A percentile compares a stretch with the other conserved stretches of the same genome.
These are phyloP conservation scores for Choricystis sp. DNA, from an alignment of 139 green algal species.

Conservation along the genomic window DNA sequence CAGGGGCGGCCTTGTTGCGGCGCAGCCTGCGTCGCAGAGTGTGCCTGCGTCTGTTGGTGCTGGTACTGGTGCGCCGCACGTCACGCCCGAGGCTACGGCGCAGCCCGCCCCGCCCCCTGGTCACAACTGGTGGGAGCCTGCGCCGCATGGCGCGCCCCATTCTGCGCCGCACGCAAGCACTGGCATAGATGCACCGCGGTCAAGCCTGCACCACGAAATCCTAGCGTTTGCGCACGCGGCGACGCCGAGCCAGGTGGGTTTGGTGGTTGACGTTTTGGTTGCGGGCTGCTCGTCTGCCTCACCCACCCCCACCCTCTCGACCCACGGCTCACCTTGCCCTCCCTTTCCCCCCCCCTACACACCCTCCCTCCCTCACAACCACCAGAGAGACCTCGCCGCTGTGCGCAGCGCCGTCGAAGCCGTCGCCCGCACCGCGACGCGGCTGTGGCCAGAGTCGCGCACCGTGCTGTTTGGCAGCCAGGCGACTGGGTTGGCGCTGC, in stretches of 20 bases:
- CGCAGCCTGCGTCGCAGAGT: too few relatives aligned
- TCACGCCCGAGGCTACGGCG: too few relatives aligned
- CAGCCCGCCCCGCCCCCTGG: too few relatives aligned
- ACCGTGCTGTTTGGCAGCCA: slow-evolving; percentile 58
- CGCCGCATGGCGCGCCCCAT: too few relatives aligned
- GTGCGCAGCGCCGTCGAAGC: slow-evolving; percentile 15
- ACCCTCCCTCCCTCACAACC: background rate
- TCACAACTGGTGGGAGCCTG: too few relatives aligned
- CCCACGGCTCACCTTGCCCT: too few relatives aligned
- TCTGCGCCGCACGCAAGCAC: too few relatives aligned
- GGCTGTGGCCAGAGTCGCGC: slow-evolving; percentile 32
- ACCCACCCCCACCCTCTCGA: background rate
- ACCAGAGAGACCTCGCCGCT: background rate
- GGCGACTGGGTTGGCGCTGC: slow-evolving; percentile 42
- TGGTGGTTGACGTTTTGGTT: background rate
- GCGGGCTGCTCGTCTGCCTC: background rate
- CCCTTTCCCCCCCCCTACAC: too few relatives aligned
- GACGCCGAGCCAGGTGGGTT: slow-evolving; percentile 1
- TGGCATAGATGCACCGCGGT: too few relatives aligned
- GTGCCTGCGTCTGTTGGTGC: too few relatives aligned
- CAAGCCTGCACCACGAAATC: background rate
- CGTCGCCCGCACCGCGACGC: slow-evolving; percentile 13
- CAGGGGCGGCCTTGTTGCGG: too few relatives aligned
- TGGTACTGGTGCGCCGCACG: too few relatives aligned
- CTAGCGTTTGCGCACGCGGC: slow-evolving; percentile 13